Base-by-base conservation (phyloP, 2,329 filamentous ascomycete genomes). In the Mycocentrospora acerina region DNA sequence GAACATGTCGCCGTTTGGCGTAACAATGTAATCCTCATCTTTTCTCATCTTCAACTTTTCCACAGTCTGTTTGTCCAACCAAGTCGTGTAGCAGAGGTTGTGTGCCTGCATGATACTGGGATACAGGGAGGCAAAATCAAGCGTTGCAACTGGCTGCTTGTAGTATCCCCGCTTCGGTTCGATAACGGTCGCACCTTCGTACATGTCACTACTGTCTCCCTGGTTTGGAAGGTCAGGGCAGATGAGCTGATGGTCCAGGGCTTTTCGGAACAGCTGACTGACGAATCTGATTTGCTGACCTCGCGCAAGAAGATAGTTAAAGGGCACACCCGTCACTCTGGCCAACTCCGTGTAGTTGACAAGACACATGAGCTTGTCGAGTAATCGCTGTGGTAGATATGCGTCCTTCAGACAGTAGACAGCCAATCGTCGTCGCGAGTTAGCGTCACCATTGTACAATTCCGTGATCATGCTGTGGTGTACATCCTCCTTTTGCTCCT, bases 291-390 rank as follows among this genome's bases (percentile, higher is more conserved):
- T 84, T 69, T 98, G 94, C 66, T 98, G 93, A 29, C 93, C 93
- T 61, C 90, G 83, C 16, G 93, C 83, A 2, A 98, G 78, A 29
- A 98, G 78, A 61, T 86, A 95, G 63, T 95, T 97, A 75, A 98
- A 98, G 0, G 93, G 93, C 4, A 98, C 91, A 56, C 93, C 93
- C 17, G 94, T 98, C 70, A 98, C 93, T 81, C 93, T 93, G 41
- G 93, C 91, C 93, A 98, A 98, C 71, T 98, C 93, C 0, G 93
- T 97, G 61, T 97, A 97, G 66, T 98, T 98, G 70, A 95, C 87
- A n/a, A 98, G 76, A 69, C 93, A 97, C 62, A 95, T 97, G 17
- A 98, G 76, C 68, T 98, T 98, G 63, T 98, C 93, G 83, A 98
- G 90, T 35, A 98, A 70, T 43, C 94, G 76, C 61, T 97, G 90